phyloP scores from a whole-genome alignment of 192 early-diverging fungal species.

The Backusella macrospora region DNA sequence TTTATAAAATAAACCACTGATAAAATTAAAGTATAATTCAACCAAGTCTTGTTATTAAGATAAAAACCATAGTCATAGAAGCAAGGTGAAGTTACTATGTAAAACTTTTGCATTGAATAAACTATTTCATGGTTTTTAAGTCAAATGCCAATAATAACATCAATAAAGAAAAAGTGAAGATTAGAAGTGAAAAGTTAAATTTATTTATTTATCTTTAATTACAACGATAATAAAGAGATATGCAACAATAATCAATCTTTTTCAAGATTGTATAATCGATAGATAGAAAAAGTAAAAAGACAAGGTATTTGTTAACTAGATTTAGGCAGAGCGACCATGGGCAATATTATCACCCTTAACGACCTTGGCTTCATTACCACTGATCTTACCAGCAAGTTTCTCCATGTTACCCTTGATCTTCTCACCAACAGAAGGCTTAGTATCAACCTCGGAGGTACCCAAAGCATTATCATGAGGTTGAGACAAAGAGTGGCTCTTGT shows the following conservation, averaged over 20 bases:
- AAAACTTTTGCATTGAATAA: no score
- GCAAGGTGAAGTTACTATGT: no score
- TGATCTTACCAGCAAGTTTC: constrained; percentile 37
- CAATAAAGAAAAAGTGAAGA: no score
- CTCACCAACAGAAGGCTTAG: constrained; percentile 24
- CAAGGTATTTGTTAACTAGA: background rate
- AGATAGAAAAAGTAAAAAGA: background rate
- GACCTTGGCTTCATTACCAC: constrained; percentile 40
- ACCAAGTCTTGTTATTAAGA: no score
- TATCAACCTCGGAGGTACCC: background rate
- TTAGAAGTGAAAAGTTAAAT: no score
- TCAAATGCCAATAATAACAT: no score
- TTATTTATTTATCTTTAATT: no score
- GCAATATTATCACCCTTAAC: constrained; percentile 34
- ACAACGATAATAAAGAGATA: background rate
- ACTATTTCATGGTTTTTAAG: no score
- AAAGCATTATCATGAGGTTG: background rate
- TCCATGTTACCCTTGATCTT: constrained; percentile 42
- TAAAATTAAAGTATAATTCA: no score
- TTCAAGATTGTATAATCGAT: background rate
- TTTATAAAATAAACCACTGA: no score
- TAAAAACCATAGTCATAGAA: no score
- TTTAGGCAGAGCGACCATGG: constrained; percentile 8
- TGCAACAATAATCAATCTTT: background rate
- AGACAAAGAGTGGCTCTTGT: background rate